Evolutionary conservation across 257 asterid species (phyloP), one percentile per base, ranked within the genome.

Genomic region (Petunia axillaris): DNA sequence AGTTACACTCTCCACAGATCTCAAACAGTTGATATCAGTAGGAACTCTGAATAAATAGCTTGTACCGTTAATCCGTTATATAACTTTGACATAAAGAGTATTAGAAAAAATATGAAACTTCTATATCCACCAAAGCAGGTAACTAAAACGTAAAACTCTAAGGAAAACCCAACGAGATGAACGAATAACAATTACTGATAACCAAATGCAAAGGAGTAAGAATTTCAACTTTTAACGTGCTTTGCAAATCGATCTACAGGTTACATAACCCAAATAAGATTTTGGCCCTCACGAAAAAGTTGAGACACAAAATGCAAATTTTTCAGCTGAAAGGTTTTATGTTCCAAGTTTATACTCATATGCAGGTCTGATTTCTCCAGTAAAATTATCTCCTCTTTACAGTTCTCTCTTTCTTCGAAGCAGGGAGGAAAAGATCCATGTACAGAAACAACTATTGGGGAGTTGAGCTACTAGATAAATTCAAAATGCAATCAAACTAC

Each of bases 11-110:
- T 92, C 98, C 80, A 96, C 93, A 77, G 87, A 86, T 85, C 94
- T 88, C 92, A 96, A 85, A 88, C 95, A 92, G 82, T 89, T 94
- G 52, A 89, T 82, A 87, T 94, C 93, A 67, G 85, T 84, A 54
- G 97, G 93, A 81, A 90, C 84, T 81, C 99, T 95, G 78, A 91
- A 86, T 55, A 75, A 71, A 71, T 50, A 39, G 14, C 6, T 35
- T 50, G 25, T 48, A 6, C 35, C 3, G 15, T n/a, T n/a, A n/a
- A n/a, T n/a, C n/a, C n/a, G n/a, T 71, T 40, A 48, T 46, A 35
- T 13, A 35, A 71, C 77, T 48, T 11, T 2, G 6, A 71, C 1
- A 6, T 35, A 3, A 25, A 38, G 43, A 48, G 11, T 50, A 48
- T 48, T 9, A 8, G 39, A 15, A 75, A 53, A 67, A 67, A 76